Evolutionary conservation across 352 stramenopile genomes (phyloP), one percentile per base, ranked within the genome.

Genomic region (Phytophthora chlamydospora): DNA sequence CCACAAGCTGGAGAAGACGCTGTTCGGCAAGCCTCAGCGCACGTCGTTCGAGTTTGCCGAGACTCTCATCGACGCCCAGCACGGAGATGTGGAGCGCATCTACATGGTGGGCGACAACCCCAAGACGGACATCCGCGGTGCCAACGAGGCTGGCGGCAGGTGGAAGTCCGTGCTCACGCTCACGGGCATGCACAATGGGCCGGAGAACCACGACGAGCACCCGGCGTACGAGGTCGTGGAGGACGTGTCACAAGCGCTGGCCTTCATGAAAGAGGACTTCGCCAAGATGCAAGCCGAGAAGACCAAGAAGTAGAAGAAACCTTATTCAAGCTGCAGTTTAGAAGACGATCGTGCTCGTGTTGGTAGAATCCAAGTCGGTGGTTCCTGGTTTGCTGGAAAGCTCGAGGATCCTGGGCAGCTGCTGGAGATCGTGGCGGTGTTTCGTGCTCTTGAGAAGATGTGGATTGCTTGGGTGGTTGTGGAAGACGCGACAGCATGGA

Each of bases 61-160:
- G 78, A 78, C 71, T 39, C 71, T 94, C 24, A 86, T 95, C 36
- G 83, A 91, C 51, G 63, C 64, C 24, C 87, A 95, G 52, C 78
- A 85, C 69, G 62, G 58, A 19, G 55, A 85, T 35, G 79, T 94
- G 5, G 66, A 90, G 44, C 69, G 76, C 35, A 86, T 95, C 55
- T 95, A 95, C 73, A 95, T 95, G 87, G 75, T 95, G 21, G 87
- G 87, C 42, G 87, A 95, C 68, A 95, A 95, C 66, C 85, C 87
- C 1, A 71, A 67, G 58, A 94, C 87, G 12, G 87, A 95, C 45
- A 90, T 95, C 70, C 79, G 87, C 44, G 87, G 87, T 7, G 87
- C 87, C 14, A 93, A 94, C 32, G 66, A 76, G 21, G 80, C 80
- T 13, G 85, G 83, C 34, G 80, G 80, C 1, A 80, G 85, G 27